Conservation (phyloP, 2,329 filamentous ascomycete genomes). For the Colletotrichum chlorophyti region DNA sequence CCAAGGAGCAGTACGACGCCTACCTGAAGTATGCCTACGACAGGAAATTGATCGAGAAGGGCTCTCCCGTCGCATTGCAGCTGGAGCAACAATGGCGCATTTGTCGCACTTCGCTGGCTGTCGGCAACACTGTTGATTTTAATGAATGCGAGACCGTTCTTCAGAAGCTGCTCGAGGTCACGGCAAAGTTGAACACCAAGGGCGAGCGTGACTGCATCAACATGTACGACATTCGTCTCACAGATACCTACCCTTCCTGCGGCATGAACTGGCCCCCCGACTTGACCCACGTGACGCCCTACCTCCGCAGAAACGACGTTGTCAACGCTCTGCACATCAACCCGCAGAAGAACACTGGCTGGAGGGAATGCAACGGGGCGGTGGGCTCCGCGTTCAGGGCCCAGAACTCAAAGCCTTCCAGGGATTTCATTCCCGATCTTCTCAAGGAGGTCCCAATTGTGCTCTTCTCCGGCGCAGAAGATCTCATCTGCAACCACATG, state of each 20-base stretch:
- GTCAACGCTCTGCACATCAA: slow-evolving; percentile 82
- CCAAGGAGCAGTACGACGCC: slow-evolving; percentile 85
- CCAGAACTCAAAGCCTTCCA: slow-evolving; percentile 73
- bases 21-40: slow-evolving; percentile 86
- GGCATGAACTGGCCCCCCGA: slow-evolving; percentile 99
- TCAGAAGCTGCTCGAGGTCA: slow-evolving; percentile 72
- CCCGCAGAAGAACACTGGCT: slow-evolving; percentile 81
- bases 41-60: slow-evolving; percentile 73
- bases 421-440: slow-evolving; percentile 78
- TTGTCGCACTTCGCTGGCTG: slow-evolving; percentile 69
- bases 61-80: slow-evolving; percentile 66
- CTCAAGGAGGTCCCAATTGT: slow-evolving; percentile 79
- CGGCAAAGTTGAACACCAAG: slow-evolving; percentile 56
- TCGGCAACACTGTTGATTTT: slow-evolving; percentile 67
- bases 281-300: slow-evolving; percentile 77
- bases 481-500: slow-evolving; percentile 96
- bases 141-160: slow-evolving; percentile 79
- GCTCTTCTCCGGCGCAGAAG: slow-evolving; percentile 91
- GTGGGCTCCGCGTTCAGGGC: slow-evolving; percentile 77
- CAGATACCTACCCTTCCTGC: slow-evolving; percentile 81
- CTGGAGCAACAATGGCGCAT: slow-evolving; percentile 73
- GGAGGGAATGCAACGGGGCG: slow-evolving; percentile 86
- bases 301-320: slow-evolving; percentile 84
- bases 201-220: slow-evolving; percentile 75
- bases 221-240: slow-evolving; percentile 95